Evolutionary conservation across 192 early-diverging fungal species (phyloP).

Genomic region (Allomyces macrogynus): DNA sequence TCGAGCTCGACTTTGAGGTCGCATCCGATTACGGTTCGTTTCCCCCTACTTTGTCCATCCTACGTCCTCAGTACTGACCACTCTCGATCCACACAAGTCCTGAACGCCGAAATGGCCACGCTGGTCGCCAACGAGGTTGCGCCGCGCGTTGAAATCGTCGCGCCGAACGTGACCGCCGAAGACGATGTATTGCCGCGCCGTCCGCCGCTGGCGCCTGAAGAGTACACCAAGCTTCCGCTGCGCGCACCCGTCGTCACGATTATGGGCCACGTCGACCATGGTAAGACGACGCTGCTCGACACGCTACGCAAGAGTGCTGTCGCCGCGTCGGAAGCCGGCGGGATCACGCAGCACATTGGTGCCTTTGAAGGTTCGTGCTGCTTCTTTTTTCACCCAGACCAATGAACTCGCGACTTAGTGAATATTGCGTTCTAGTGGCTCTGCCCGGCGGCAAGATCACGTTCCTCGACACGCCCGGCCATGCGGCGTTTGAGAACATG

Average conservation of each 20-base stretch:
- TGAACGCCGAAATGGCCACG: background rate
- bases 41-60: background rate
- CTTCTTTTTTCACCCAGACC: background rate
- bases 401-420: too few species aligned
- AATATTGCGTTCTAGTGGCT: slow-evolving; percentile 12
- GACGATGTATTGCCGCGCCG: slow-evolving; percentile 7
- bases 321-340: slow-evolving; percentile 76
- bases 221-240: slow-evolving; percentile 48
- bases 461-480: slow-evolving; percentile 92
- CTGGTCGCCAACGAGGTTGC: background rate
- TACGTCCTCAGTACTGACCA: background rate
- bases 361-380: slow-evolving; percentile 51
- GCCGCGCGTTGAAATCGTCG: background rate
- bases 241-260: slow-evolving; percentile 90
- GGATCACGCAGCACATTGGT: slow-evolving; percentile 97
- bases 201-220: slow-evolving; percentile 37
- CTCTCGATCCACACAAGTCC: background rate
- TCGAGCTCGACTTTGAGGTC: slow-evolving; percentile 58
- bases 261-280: slow-evolving; percentile 93
- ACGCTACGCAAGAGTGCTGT: slow-evolving; percentile 76
- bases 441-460: slow-evolving; percentile 64
- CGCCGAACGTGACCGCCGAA: slow-evolving; percentile 2
- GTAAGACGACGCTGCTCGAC: slow-evolving; percentile 89
- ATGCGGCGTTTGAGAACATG: slow-evolving; percentile 90
- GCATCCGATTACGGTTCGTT: slow-evolving; percentile 35